Evolutionary conservation across 176 grass and related monocot genomes (phyloP).

Genomic region (Phoenix dactylifera): DNA sequence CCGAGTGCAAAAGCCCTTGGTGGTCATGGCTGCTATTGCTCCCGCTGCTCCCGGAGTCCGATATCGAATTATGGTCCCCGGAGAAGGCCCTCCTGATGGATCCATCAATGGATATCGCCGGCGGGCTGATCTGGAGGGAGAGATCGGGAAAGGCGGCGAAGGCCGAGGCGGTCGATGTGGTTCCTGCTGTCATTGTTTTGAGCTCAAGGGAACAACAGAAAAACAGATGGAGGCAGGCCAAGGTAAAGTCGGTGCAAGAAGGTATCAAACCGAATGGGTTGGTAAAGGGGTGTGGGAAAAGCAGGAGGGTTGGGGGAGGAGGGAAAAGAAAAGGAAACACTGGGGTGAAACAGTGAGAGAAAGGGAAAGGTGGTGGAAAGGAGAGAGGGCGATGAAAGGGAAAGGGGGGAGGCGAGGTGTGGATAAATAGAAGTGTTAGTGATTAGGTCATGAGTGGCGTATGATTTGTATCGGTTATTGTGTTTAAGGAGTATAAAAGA

Average conservation of each 20-base stretch:
- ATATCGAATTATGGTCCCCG: slow-evolving; percentile 14
- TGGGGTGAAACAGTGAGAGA: slow-evolving; percentile 17
- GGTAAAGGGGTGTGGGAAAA: slow-evolving; percentile 19
- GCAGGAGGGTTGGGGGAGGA: slow-evolving; percentile 21
- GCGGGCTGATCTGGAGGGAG: slow-evolving; percentile 69
- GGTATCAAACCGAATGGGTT: neutral
- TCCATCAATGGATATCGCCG: slow-evolving; percentile 20
- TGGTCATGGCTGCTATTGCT: slow-evolving; percentile 24
- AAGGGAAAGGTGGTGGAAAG: slow-evolving; percentile 37
- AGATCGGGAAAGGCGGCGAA: slow-evolving; percentile 55
- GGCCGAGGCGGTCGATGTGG: slow-evolving; percentile 15
- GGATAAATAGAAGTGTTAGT: slow-evolving; percentile 34
- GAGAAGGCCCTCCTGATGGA: neutral
- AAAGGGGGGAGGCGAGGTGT: slow-evolving; percentile 27
- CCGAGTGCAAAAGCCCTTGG: slow-evolving; percentile 19
- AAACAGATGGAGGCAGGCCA: slow-evolving; percentile 14
- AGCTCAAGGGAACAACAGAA: neutral
- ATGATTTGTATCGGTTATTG: slow-evolving; percentile 62
- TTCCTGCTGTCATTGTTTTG: neutral
- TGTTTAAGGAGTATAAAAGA: slow-evolving; percentile 20
- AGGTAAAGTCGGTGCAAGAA: slow-evolving; percentile 1
- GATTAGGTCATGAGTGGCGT: slow-evolving; percentile 99
- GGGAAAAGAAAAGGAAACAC: slow-evolving; percentile 26
- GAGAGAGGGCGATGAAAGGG: slow-evolving; percentile 10
- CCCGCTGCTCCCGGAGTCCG: slow-evolving; percentile 21